Conservation (phyloP, 2,329 filamentous ascomycete species). For the Aaosphaeria arxii region DNA sequence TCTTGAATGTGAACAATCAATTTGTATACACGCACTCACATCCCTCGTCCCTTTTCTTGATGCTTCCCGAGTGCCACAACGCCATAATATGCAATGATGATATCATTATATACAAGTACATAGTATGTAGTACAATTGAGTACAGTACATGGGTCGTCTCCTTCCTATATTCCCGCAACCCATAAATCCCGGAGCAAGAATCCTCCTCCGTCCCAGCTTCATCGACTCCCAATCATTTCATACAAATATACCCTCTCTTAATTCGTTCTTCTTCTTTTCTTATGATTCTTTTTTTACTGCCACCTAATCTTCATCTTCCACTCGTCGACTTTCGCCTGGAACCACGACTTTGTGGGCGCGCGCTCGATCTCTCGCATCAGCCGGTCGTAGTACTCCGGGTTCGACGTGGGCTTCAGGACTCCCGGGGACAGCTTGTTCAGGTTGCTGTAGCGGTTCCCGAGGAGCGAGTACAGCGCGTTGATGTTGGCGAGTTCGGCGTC, state of each 20-base stretch:
- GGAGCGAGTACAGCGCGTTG: conserved; percentile 59
- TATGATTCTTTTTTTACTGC: conserved; percentile 10
- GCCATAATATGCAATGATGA: too few species aligned
- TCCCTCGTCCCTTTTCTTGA: too few species aligned
- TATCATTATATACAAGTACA: too few species aligned
- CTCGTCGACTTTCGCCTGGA: conserved; percentile 30
- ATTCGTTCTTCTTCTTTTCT: neutral
- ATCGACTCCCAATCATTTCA: neutral
- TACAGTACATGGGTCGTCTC: too few species aligned
- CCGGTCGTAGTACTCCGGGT: conserved; percentile 33
- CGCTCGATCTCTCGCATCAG: conserved; percentile 35
- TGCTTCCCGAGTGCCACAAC: too few species aligned
- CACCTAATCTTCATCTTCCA: conserved; percentile 39
- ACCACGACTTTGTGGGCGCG: conserved; percentile 34
- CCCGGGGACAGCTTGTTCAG: conserved; percentile 25
- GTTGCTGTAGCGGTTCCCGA: conserved; percentile 57
- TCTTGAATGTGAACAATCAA: too few species aligned
- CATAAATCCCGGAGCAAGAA: too few species aligned
- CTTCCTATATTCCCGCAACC: too few species aligned
- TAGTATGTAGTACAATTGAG: too few species aligned
- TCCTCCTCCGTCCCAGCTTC: too few species aligned
- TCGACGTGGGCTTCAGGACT: conserved; percentile 29
- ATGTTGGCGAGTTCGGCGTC: conserved; percentile 44
- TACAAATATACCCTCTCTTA: neutral
- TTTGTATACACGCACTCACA: too few species aligned